Base-by-base conservation (phyloP, 371 early-diverging fungal genomes). In the Mucor sp. region DNA sequence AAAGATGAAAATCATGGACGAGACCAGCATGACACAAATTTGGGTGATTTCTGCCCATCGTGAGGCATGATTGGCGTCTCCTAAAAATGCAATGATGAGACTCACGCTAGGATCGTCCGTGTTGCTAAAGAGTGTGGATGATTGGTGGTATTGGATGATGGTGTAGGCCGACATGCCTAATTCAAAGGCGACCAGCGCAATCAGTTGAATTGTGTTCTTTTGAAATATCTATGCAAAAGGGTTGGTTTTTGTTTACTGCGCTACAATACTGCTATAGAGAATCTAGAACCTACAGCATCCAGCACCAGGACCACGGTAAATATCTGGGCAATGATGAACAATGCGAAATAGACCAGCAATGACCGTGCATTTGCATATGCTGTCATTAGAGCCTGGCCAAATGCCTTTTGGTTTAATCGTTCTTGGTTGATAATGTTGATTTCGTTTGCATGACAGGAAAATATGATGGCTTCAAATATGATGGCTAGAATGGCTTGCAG, bases 141-240 rank as follows among this genome's bases (percentile, higher is more conserved):
- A 77, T 56, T 83, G 83, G 59, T 80, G 81, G 41, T 75, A 83
- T 44, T 83, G 83, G 43, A 83, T 83, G 21, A 80, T 67, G 0
- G 76, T 71, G 60, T 83, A 83, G 3, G 79, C 79, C 37, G 75
- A 74, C 77, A 81, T 75, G 39, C 83, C 83, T 17, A 83, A 65
- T 67, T 83, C 83, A 62, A 83, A 83, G 27, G 63, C 75, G 63
- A 74, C 79, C 53, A 83, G 75, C 58, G 81, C 81, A 72, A 80
- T 80, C n/a, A 83, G 43, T 63, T 83, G 76, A 62, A 83, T 83
- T 11, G 83, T 83, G 65, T 83, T 83, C 53, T 77, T 78, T 73
- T 83, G 83, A 62, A 70, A 77, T 28, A 80, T 75, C 83, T 83
- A 70, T 48, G 37, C 37, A 37, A 37, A 2, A 1, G 14, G 8